Percentiles rank a stretch among this genome's conserved stretches.
Conservation (phyloP, 2,329 filamentous ascomycete species). For the Paraphoma chrysanthemicola region DNA sequence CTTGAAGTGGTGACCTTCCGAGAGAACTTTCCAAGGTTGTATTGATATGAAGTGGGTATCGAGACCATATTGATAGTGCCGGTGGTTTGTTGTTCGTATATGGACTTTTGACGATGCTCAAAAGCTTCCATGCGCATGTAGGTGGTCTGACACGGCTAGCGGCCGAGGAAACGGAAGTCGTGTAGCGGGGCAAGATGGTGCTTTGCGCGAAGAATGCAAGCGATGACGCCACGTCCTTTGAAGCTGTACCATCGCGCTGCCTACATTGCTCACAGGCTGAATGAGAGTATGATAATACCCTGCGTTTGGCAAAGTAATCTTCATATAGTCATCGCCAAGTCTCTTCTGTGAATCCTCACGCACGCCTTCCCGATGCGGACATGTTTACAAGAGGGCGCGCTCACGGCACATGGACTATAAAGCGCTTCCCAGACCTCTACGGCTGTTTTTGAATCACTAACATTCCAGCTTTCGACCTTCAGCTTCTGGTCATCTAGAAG, state of each 20-base stretch:
- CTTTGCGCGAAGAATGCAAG: neutral
- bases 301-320: too few relatives aligned
- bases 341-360: too few relatives aligned
- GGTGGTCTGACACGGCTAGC: neutral
- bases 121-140: neutral
- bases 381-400: neutral
- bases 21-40: constrained; percentile 66
- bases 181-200: neutral
- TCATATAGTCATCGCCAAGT: too few relatives aligned
- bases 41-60: constrained; percentile 40
- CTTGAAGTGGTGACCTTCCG: constrained; percentile 63
- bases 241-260: neutral
- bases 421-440: neutral
- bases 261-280: too few relatives aligned
- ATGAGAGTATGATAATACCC: too few relatives aligned
- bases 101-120: neutral
- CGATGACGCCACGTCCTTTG: neutral
- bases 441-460: neutral
- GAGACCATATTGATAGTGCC: neutral
- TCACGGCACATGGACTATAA: neutral
- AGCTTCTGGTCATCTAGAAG: neutral
- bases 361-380: neutral
- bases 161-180: neutral
- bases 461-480: neutral
- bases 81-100: too few relatives aligned